A percentile compares a stretch with the other conserved stretches of the same genome.
phyloP scores from a whole-genome alignment of 164 flowering plant species.

The Vitis rupestris region DNA sequence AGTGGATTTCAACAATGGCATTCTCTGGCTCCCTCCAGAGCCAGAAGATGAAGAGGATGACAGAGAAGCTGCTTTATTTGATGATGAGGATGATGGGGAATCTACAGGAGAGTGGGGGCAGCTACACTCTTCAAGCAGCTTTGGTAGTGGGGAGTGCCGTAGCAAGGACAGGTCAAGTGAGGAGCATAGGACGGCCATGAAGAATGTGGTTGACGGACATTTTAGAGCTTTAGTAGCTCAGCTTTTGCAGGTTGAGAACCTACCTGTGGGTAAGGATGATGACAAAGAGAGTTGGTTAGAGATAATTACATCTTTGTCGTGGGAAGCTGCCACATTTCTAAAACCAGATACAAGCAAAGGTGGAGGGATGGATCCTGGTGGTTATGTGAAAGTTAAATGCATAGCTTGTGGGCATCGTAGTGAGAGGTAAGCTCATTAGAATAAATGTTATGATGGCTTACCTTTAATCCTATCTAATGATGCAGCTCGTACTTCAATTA shows the following conservation, averaged over 20 bases:
- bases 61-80: constrained; percentile 51
- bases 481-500: no score
- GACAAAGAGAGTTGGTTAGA: constrained; percentile 74
- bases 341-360: constrained; percentile 87
- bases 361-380: constrained; percentile 96
- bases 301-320: constrained; percentile 77
- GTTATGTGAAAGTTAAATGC: constrained; percentile 89
- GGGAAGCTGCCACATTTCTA: constrained; percentile 87
- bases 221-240: constrained; percentile 87
- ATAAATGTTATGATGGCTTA: no score
- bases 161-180: constrained; percentile 60
- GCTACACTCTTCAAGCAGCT: constrained; percentile 55
- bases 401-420: constrained; percentile 69
- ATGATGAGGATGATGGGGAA: constrained; percentile 68
- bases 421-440: constrained; percentile 52
- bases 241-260: constrained; percentile 77
- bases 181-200: constrained; percentile 72
- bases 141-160: constrained; percentile 66
- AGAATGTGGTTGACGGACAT: constrained; percentile 83
- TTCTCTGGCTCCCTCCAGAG: constrained; percentile 87
- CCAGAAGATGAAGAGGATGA: constrained; percentile 91
- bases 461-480: no score
- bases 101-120: constrained; percentile 75
- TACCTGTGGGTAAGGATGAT: constrained; percentile 54
- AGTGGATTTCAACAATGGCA: constrained; percentile 76